Conservation (phyloP, 176 grass and related monocot species). For the Paspalum vaginatum region DNA sequence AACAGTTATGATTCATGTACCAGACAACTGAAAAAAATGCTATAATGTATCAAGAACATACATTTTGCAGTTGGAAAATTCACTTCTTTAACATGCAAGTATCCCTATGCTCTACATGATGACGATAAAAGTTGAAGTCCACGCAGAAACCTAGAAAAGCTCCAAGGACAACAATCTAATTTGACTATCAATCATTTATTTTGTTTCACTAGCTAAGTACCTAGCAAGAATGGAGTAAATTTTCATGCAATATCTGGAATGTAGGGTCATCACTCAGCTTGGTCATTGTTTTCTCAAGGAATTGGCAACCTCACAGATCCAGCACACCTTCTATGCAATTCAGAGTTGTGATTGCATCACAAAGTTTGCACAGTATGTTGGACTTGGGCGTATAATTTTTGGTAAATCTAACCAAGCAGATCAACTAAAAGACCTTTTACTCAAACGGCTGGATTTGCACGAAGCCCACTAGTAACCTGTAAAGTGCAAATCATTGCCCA, state of each 20-base stretch:
- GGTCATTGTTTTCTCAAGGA: neutral
- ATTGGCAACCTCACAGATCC: neutral
- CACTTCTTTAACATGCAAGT: neutral
- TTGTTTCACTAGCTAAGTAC: neutral
- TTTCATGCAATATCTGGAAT: neutral
- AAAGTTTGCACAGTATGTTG: constrained; percentile 1
- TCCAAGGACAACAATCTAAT: neutral
- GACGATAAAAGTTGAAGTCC: neutral
- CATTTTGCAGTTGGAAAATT: neutral
- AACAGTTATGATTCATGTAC: neutral
- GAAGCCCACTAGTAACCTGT: neutral
- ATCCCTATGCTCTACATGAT: neutral
- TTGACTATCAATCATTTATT: neutral
- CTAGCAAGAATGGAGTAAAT: neutral
- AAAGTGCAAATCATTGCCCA: constrained; percentile 14
- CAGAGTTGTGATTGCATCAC: neutral
- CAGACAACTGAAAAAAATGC: neutral
- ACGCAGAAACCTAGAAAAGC: neutral
- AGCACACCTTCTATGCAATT: neutral
- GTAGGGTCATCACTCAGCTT: neutral
- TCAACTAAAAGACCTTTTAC: neutral
- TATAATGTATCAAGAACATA: neutral
- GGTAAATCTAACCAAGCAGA: constrained; percentile 2
- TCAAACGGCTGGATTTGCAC: neutral
- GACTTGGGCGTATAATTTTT: neutral